Conservation (phyloP, 2,329 filamentous ascomycete species). For the Chaetomium sp. region DNA sequence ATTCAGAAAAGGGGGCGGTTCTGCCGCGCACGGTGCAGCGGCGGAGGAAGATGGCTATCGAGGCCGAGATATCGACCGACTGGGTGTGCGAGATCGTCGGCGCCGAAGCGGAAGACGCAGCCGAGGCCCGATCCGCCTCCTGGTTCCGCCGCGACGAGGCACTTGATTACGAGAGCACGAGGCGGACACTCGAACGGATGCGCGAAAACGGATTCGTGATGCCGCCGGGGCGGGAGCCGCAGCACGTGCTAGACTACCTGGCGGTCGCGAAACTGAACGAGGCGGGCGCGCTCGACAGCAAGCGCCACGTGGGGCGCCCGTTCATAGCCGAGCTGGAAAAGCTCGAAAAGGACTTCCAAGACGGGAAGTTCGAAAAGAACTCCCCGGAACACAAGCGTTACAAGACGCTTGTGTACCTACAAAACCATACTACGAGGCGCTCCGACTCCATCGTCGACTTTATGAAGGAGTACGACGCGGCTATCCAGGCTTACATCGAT, state of each 20-base stretch:
- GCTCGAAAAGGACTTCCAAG: constrained; percentile 39
- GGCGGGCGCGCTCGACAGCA: constrained; percentile 23
- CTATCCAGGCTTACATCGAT: constrained; percentile 28
- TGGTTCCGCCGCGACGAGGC: constrained; percentile 32
- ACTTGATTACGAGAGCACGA: constrained; percentile 52
- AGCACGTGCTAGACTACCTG: constrained; percentile 36
- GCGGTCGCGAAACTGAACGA: constrained; percentile 19
- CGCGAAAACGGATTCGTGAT: constrained; percentile 44
- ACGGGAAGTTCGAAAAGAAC: constrained; percentile 19
- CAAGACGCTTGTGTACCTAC: constrained; percentile 25
- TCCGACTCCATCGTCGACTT: constrained; percentile 34
- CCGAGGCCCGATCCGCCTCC: not conserved
- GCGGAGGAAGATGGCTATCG: constrained; percentile 59
- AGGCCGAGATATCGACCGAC: constrained; percentile 63
- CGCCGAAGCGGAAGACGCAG: constrained; percentile 21
- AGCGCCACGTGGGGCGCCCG: constrained; percentile 42
- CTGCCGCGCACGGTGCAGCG: constrained; percentile 61
- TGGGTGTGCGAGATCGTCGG: constrained; percentile 58
- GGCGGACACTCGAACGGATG: constrained; percentile 51
- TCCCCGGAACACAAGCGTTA: constrained; percentile 19
- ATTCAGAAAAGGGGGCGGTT: constrained; percentile 59
- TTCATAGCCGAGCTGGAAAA: constrained; percentile 48
- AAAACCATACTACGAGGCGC: constrained; percentile 27
- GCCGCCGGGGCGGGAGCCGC: constrained; percentile 50
- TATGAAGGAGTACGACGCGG: constrained; percentile 40